Conservation (phyloP, 805 yeast genomes). For the Kodamaea lidongshanica region DNA sequence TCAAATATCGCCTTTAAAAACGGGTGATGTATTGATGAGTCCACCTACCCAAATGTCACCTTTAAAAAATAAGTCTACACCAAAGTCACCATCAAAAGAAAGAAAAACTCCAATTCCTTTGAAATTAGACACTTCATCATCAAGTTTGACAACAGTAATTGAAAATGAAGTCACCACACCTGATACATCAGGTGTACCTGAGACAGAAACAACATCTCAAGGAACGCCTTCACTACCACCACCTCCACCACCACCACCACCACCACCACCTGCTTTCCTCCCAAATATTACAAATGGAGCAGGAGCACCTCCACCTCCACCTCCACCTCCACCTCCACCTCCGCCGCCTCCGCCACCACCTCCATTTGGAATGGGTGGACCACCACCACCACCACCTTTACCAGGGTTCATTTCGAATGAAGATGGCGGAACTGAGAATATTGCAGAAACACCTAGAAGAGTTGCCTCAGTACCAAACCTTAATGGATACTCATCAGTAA, state of each 20-base stretch:
- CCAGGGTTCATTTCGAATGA: slow-evolving; percentile 11
- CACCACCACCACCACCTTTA: slow-evolving; percentile 22
- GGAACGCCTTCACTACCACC: slow-evolving; percentile 7
- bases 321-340: slow-evolving; percentile 19
- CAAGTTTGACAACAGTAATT: no score
- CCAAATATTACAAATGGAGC: background rate
- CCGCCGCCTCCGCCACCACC: slow-evolving; percentile 13
- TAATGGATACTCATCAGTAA: slow-evolving; percentile 2
- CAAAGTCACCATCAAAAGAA: no score
- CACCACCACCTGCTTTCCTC: slow-evolving; percentile 4
- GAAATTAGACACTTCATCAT: no score
- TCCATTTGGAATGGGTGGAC: slow-evolving; percentile 7
- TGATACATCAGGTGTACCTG: background rate
- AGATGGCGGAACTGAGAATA: background rate
- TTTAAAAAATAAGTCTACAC: no score
- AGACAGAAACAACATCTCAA: background rate
- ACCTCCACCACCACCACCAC: slow-evolving; percentile 17
- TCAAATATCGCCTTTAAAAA: no score
- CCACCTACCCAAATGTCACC: no score
- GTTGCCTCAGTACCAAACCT: slow-evolving; percentile 1
- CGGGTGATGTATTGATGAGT: no score
- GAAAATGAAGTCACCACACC: no score
- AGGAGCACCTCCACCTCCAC: slow-evolving; percentile 21
- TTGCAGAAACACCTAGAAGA: slow-evolving; percentile 3
- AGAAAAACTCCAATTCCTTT: no score